Percentiles rank a stretch among this genome's conserved stretches.
phyloP scores from a whole-genome alignment of 2,329 filamentous ascomycete species.

The Cryphonectria nitschkei region DNA sequence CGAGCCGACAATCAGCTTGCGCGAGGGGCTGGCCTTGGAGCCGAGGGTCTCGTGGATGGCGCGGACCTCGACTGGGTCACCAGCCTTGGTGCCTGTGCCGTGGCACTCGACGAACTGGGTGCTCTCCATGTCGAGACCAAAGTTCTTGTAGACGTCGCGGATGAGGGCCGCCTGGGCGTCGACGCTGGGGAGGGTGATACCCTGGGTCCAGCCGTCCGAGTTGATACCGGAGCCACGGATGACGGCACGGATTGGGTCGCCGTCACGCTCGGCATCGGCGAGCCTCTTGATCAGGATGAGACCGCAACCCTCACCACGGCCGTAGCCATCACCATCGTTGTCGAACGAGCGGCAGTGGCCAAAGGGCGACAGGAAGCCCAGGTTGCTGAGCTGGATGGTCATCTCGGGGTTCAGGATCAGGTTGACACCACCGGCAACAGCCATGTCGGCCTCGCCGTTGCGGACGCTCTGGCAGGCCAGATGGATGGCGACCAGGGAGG shows the following conservation, averaged over 20 bases:
- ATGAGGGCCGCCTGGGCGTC: slow-evolving; percentile 41
- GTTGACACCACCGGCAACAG: slow-evolving; percentile 52
- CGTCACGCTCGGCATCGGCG: slow-evolving; percentile 56
- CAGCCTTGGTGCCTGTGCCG: slow-evolving; percentile 41
- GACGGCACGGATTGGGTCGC: slow-evolving; percentile 58
- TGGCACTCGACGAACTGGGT: slow-evolving; percentile 40
- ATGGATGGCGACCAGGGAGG: slow-evolving; percentile 55
- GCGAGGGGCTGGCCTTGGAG: slow-evolving; percentile 11
- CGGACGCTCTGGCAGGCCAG: slow-evolving; percentile 48
- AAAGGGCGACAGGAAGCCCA: slow-evolving; percentile 22
- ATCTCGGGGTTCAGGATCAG: slow-evolving; percentile 49
- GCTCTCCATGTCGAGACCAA: slow-evolving; percentile 23
- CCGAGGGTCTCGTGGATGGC: slow-evolving; percentile 33
- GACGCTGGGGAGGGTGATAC: slow-evolving; percentile 37
- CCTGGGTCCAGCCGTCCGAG: slow-evolving; percentile 58
- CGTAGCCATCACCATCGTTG: slow-evolving; percentile 61
- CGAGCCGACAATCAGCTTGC: slow-evolving; percentile 35
- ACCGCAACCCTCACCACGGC: slow-evolving; percentile 61
- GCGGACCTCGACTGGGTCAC: slow-evolving; percentile 42
- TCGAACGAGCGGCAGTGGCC: slow-evolving; percentile 57
- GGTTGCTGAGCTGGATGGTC: slow-evolving; percentile 23
- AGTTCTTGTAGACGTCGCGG: slow-evolving; percentile 36
- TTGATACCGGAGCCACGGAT: slow-evolving; percentile 56
- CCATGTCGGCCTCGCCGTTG: slow-evolving; percentile 29
- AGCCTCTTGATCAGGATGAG: slow-evolving; percentile 61